These are phyloP conservation scores for Phytophthora melonis DNA, from an alignment of 352 stramenopile species.

Conservation along the genomic window DNA sequence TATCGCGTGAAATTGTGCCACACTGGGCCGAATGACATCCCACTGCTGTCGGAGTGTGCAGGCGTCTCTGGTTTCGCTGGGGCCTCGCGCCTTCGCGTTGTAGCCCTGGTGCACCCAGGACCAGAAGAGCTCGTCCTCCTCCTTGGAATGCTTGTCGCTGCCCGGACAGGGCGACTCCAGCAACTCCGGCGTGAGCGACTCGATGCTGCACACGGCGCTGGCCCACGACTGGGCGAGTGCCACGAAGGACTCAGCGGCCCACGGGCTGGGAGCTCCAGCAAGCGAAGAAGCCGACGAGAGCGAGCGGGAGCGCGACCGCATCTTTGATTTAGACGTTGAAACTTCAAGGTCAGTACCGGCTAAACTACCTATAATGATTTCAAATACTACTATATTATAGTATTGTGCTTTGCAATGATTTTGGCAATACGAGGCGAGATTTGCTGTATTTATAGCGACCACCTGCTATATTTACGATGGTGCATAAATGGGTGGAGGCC, in stretches of 20 bases:
- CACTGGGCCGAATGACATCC: slow-evolving; percentile 7
- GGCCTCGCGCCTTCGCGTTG: background rate
- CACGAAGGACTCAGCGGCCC: background rate
- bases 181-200: slow-evolving; percentile 14
- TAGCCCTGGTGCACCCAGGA: slow-evolving; percentile 21
- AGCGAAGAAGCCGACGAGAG: no score
- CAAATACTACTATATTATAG: no score
- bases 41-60: slow-evolving; percentile 9
- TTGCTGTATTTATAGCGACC: no score
- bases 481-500: no score
- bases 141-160: slow-evolving; percentile 10
- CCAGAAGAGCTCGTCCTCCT: slow-evolving; percentile 23
- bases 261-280: background rate
- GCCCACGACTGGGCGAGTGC: slow-evolving; percentile 10
- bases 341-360: no score
- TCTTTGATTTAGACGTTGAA: no score
- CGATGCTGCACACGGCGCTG: slow-evolving; percentile 14
- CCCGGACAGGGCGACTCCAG: slow-evolving; percentile 3
- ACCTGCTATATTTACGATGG: no score
- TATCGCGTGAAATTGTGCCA: slow-evolving; percentile 18
- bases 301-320: no score
- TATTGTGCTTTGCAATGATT: no score
- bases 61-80: background rate
- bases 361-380: no score
- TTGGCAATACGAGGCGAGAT: no score